A percentile compares a stretch with the other conserved stretches of the same genome.
Conservation (phyloP, 306 rosid genomes). For the Citrullus amarus region DNA sequence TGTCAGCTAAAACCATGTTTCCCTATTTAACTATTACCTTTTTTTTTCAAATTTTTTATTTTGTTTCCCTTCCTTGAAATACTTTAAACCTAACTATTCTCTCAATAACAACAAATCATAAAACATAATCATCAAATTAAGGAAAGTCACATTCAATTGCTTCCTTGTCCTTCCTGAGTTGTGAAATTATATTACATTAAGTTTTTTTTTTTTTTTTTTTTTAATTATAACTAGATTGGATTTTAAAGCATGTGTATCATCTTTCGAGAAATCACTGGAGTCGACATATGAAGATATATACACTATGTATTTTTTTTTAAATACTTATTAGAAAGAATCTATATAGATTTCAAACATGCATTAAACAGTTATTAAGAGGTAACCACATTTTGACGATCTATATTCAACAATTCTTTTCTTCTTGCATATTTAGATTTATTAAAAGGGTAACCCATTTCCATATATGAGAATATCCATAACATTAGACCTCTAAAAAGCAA, state of each 20-base stretch:
- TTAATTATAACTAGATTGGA: neutral
- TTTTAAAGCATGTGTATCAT: neutral
- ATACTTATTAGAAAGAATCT: too few relatives aligned
- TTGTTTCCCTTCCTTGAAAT: neutral
- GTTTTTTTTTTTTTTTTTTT: neutral
- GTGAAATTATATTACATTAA: neutral
- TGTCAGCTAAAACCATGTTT: constrained; percentile 36
- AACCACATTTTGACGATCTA: neutral
- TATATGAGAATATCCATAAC: neutral
- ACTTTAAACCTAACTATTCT: neutral
- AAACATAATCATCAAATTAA: neutral
- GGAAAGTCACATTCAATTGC: neutral
- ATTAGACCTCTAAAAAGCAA: neutral
- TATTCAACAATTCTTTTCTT: neutral
- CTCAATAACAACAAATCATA: neutral
- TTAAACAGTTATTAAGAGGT: neutral
- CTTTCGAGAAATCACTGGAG: too few relatives aligned
- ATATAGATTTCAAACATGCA: neutral
- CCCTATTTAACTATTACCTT: neutral
- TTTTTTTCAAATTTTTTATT: too few relatives aligned
- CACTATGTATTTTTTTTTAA: too few relatives aligned
- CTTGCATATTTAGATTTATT: neutral
- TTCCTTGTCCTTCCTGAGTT: neutral
- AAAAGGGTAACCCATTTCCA: neutral
- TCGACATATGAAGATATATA: too few relatives aligned